Conservation (phyloP, 495 filamentous ascomycete species). For the Penicillium cataractarum region DNA sequence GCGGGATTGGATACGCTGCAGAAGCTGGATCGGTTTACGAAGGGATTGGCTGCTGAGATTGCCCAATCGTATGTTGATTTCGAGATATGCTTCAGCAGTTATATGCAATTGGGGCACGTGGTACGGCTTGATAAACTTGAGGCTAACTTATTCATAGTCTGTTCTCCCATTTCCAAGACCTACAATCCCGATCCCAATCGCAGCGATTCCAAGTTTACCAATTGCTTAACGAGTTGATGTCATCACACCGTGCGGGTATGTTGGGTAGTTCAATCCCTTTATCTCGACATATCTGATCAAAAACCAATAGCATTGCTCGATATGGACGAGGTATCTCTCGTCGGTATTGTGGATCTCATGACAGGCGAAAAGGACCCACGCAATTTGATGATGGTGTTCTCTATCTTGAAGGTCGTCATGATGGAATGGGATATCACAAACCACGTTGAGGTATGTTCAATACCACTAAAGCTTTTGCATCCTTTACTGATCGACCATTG, state of each 20-base stretch:
- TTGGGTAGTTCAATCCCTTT: constrained; percentile 6
- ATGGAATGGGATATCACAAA: constrained; percentile 70
- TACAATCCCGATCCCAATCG: constrained; percentile 65
- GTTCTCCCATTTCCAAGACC: constrained; percentile 55
- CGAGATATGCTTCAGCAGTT: background rate
- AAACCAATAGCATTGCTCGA: constrained; percentile 48
- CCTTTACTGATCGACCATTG: constrained; percentile 33
- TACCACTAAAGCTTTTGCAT: background rate
- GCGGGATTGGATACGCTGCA: constrained; percentile 53
- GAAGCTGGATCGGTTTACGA: constrained; percentile 51
- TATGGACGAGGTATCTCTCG: constrained; percentile 61
- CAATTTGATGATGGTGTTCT: constrained; percentile 80
- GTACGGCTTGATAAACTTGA: background rate
- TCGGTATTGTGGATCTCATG: constrained; percentile 68
- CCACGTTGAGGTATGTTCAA: constrained; percentile 59
- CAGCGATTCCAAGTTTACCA: constrained; percentile 66
- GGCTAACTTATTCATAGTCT: constrained; percentile 39
- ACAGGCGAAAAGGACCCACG: constrained; percentile 77
- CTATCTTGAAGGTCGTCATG: constrained; percentile 70
- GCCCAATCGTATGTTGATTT: constrained; percentile 50
- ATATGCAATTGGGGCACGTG: background rate
- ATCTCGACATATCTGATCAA: constrained; percentile 19
- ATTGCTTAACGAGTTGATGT: constrained; percentile 67
- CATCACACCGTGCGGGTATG: constrained; percentile 62
- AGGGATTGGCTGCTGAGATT: constrained; percentile 49